phyloP scores from a whole-genome alignment of 306 rosid species.

The Cucurbita pepo region DNA sequence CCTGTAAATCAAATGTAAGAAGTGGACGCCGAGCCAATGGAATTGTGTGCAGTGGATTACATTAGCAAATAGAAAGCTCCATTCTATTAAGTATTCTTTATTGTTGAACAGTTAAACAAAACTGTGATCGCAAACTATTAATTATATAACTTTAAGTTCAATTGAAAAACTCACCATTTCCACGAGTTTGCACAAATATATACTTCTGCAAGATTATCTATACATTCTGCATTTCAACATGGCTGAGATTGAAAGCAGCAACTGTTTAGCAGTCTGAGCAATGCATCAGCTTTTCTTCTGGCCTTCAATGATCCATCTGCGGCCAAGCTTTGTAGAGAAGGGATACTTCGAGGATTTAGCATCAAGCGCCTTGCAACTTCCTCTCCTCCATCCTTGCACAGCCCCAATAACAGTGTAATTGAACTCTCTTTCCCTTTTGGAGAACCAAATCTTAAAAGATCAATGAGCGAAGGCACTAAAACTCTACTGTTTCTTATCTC shows the following conservation, averaged over 20 bases:
- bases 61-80: no score
- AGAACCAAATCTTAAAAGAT: constrained; percentile 84
- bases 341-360: constrained; percentile 69
- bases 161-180: no score
- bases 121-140: no score
- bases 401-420: constrained; percentile 53
- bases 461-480: constrained; percentile 61
- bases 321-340: constrained; percentile 68
- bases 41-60: no score
- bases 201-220: not conserved
- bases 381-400: constrained; percentile 80
- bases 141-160: no score
- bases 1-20: constrained; percentile 9
- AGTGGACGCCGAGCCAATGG: not conserved
- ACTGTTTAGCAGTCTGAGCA: constrained; percentile 66
- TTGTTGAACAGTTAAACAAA: not conserved
- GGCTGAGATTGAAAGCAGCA: constrained; percentile 60
- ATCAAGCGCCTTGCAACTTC: constrained; percentile 48
- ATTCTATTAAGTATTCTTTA: no score
- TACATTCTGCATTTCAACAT: constrained; percentile 15
- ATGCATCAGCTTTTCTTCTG: constrained; percentile 67
- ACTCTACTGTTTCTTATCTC: constrained; percentile 54
- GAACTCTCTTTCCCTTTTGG: constrained; percentile 77
- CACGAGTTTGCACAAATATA: not conserved
- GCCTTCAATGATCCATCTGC: constrained; percentile 68